phyloP scores from a whole-genome alignment of 1,139 yeast genomes.

The Taphrina wiesneri region DNA sequence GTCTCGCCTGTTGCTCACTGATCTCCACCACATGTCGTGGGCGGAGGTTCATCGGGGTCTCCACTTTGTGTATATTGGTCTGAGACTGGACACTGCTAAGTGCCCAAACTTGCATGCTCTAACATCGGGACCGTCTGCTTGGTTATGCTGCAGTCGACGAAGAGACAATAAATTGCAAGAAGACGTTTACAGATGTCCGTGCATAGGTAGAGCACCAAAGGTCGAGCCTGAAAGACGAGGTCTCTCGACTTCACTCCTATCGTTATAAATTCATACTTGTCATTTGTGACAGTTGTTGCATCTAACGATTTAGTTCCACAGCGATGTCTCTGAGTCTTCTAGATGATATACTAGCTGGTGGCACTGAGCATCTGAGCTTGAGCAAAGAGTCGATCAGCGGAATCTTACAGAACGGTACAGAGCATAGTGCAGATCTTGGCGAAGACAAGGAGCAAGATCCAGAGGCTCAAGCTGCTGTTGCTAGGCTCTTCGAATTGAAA shows the following conservation, averaged over 20 bases:
- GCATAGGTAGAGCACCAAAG: too few relatives aligned
- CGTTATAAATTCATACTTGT: too few relatives aligned
- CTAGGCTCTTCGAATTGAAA: conserved; percentile 44
- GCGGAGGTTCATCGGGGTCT: too few relatives aligned
- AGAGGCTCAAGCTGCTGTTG: conserved; percentile 15
- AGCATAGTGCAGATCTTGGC: neutral
- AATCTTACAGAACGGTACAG: neutral
- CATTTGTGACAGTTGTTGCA: neutral
- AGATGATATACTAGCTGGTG: conserved; percentile 11
- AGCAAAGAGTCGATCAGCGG: conserved; percentile 1
- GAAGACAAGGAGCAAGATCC: neutral
- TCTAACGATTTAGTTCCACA: neutral
- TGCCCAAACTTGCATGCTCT: too few relatives aligned
- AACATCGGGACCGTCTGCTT: too few relatives aligned
- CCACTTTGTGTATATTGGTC: neutral
- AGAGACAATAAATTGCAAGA: too few relatives aligned
- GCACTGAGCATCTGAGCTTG: neutral
- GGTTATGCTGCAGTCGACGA: too few relatives aligned
- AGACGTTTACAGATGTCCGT: too few relatives aligned
- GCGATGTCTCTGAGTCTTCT: neutral
- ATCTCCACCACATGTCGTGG: neutral
- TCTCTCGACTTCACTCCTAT: too few relatives aligned
- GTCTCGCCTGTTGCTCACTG: too few relatives aligned
- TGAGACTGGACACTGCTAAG: too few relatives aligned
- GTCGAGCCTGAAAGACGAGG: too few relatives aligned